Evolutionary conservation across 495 filamentous ascomycete genomes (phyloP).

Genomic region (Tuber borchii): DNA sequence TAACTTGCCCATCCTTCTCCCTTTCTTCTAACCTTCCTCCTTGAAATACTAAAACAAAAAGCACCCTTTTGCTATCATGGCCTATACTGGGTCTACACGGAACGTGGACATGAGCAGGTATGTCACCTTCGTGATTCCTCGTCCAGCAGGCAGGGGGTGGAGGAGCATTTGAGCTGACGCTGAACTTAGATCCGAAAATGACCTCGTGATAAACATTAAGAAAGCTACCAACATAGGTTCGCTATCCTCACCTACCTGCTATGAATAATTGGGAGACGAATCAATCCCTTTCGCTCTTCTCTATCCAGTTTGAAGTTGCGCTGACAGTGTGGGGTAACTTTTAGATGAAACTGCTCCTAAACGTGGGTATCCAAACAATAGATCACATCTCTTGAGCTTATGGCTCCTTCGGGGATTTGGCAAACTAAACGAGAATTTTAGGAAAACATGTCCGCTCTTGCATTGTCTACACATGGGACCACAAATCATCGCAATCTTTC

Average conservation of each 20-base stretch:
- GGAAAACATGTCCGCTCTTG: conserved; percentile 95
- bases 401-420: conserved; percentile 2
- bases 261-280: neutral
- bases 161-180: conserved; percentile 22
- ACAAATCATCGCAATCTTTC: conserved; percentile 92
- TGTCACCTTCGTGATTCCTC: conserved; percentile 17
- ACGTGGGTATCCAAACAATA: conserved; percentile 50
- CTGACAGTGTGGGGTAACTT: conserved; percentile 21
- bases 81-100: conserved; percentile 45
- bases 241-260: conserved; percentile 26
- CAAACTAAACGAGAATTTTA: conserved; percentile 34
- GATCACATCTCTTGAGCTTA: neutral
- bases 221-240: conserved; percentile 86
- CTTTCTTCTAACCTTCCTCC: neutral
- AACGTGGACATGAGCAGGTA: conserved; percentile 57
- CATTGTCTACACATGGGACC: conserved; percentile 99
- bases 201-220: conserved; percentile 89
- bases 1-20: neutral
- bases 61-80: conserved; percentile 26
- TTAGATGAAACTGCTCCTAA: conserved; percentile 91
- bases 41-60: neutral
- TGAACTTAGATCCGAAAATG: conserved; percentile 69
- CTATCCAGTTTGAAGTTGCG: conserved; percentile 1
- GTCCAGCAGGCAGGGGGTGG: neutral
- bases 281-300: neutral